Evolutionary conservation across 768 basidiomycete species (phyloP).

Genomic region (Tylopilus felleus): DNA sequence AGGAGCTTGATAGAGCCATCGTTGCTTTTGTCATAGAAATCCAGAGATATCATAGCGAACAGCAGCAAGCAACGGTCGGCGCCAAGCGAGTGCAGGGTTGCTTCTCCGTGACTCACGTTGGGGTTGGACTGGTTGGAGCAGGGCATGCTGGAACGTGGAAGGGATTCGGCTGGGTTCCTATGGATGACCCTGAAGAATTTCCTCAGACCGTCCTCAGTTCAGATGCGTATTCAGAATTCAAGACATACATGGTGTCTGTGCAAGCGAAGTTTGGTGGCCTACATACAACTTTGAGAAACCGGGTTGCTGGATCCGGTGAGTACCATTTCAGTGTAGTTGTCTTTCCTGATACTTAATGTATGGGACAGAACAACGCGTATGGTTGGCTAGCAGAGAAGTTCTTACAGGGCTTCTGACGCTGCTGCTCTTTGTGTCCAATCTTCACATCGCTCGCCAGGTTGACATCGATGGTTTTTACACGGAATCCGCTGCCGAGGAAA

Average conservation of each 20-base stretch:
- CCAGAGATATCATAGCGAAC: slow-evolving; percentile 49
- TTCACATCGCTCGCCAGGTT: slow-evolving; percentile 77
- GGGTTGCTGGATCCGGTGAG: slow-evolving; percentile 25
- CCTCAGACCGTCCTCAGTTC: slow-evolving; percentile 48
- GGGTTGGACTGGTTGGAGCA: slow-evolving; percentile 76
- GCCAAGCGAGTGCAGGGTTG: slow-evolving; percentile 59
- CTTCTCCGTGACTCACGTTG: slow-evolving; percentile 61
- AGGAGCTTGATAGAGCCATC: slow-evolving; percentile 71
- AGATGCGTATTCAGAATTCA: slow-evolving; percentile 55
- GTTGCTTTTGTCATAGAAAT: slow-evolving; percentile 66
- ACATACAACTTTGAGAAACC: slow-evolving; percentile 23
- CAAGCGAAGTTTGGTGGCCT: slow-evolving; percentile 47
- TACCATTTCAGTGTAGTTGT: background rate
- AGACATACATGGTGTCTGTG: slow-evolving; percentile 42
- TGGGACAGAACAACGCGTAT: slow-evolving; percentile 28
- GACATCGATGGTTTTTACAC: slow-evolving; percentile 75
- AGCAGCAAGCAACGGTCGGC: slow-evolving; percentile 20
- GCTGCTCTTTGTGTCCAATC: slow-evolving; percentile 57
- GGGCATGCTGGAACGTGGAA: slow-evolving; percentile 77
- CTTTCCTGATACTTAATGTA: slow-evolving; percentile 1
- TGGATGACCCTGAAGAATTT: slow-evolving; percentile 45
- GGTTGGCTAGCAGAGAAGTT: slow-evolving; percentile 44
- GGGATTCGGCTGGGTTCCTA: slow-evolving; percentile 77
- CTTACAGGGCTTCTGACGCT: slow-evolving; percentile 57
- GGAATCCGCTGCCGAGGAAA: slow-evolving; percentile 39